Percentiles rank a stretch among this genome's conserved stretches.
phyloP scores from a whole-genome alignment of 495 filamentous ascomycete genomes.

The Xylaria telfairii region DNA sequence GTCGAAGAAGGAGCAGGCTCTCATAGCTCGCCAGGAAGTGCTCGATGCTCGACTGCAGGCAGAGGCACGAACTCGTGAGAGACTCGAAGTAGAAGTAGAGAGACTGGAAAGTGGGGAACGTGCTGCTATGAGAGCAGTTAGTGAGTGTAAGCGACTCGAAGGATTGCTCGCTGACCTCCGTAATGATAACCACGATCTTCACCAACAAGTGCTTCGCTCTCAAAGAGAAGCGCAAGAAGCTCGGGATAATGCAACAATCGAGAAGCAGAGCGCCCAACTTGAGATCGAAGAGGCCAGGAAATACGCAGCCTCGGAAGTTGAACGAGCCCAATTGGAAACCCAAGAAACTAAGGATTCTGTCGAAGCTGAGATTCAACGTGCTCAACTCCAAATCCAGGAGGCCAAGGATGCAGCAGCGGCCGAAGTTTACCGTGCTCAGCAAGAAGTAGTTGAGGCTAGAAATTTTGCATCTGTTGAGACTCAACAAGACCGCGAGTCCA shows the following conservation, averaged over 20 bases:
- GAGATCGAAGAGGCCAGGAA: slow-evolving; percentile 84
- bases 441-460: slow-evolving; percentile 81
- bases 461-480: slow-evolving; percentile 78
- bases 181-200: slow-evolving; percentile 70
- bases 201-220: slow-evolving; percentile 68
- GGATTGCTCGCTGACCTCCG: slow-evolving; percentile 67
- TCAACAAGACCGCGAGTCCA: slow-evolving; percentile 74
- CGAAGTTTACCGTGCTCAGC: slow-evolving; percentile 61
- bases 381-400: slow-evolving; percentile 48
- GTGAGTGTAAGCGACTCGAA: slow-evolving; percentile 68
- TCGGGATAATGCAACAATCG: slow-evolving; percentile 74
- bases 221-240: slow-evolving; percentile 85
- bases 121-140: slow-evolving; percentile 65
- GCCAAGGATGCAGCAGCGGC: slow-evolving; percentile 21
- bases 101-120: slow-evolving; percentile 76
- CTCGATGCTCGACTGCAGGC: slow-evolving; percentile 77
- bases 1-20: slow-evolving; percentile 73
- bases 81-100: slow-evolving; percentile 79
- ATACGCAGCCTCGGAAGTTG: slow-evolving; percentile 77
- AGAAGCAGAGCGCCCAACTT: slow-evolving; percentile 69
- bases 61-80: slow-evolving; percentile 76
- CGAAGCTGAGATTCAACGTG: slow-evolving; percentile 77
- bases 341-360: slow-evolving; percentile 79
- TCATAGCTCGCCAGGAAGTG: slow-evolving; percentile 76
- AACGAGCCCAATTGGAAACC: slow-evolving; percentile 79